Evolutionary conservation across 192 early-diverging fungal species (phyloP).

Genomic region (Linnemannia hyalina): DNA sequence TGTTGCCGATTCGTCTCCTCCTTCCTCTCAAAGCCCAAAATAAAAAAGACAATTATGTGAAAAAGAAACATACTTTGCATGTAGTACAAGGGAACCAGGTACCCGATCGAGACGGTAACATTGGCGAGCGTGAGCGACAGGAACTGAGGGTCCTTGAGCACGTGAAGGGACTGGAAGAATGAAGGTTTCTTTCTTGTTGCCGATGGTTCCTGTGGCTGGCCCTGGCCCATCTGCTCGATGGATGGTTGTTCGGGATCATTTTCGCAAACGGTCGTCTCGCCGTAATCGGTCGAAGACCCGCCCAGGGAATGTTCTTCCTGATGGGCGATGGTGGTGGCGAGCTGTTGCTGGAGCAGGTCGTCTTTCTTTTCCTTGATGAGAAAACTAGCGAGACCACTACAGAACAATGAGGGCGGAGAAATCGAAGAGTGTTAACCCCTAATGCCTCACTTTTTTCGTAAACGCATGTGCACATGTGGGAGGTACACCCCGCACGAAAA

Average conservation of each 20-base stretch:
- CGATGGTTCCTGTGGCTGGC: background rate
- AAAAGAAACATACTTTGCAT: conserved; percentile 45
- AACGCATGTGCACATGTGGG: background rate
- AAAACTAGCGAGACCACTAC: conserved; percentile 26
- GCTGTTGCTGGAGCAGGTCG: background rate
- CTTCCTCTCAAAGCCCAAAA: background rate
- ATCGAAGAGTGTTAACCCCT: background rate
- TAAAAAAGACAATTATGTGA: background rate
- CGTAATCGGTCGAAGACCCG: background rate
- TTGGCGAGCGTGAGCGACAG: conserved; percentile 41
- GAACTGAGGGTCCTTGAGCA: conserved; percentile 47
- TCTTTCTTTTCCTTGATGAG: conserved; percentile 32
- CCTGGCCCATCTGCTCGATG: background rate
- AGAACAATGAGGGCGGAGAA: background rate
- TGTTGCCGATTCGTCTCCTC: background rate
- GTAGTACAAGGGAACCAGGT: conserved; percentile 42
- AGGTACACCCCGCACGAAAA: background rate
- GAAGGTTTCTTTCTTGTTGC: background rate
- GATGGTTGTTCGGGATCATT: conserved; percentile 2
- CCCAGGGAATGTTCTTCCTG: background rate
- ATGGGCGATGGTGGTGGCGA: background rate
- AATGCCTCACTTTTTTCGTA: background rate
- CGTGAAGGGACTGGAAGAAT: conserved; percentile 34
- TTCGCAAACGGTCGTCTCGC: background rate
- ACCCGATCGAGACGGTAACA: conserved; percentile 35